Evolutionary conservation across 1,284 basidiomycete genomes (phyloP), one percentile per base, ranked within the genome.

Genomic region (Puccinia polysora): DNA sequence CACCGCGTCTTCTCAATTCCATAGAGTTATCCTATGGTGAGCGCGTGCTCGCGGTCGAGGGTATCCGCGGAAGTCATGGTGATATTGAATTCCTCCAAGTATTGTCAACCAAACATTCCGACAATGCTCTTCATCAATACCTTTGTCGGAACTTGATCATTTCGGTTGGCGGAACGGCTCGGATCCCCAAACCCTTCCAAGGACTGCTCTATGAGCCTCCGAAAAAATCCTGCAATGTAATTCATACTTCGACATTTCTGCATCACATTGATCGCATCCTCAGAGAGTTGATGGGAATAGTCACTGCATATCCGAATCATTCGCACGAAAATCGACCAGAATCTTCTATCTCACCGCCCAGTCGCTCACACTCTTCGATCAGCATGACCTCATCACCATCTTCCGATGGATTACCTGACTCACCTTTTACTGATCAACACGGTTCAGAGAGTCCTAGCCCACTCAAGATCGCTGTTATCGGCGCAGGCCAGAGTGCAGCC

Each of bases 401-500:
- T 15, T 65, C 64, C 7, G 64, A 65, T 25, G 49, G 25, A 12
- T 36, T 50, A 6, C n/a, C 50, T 14, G 20, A 38, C 5, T 23
- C 28, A 32, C 15, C 50, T 7, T 28, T 25, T 20, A 38, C 18
- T 18, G 32, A 36, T 15, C 20, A 18, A 18, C 28, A 49, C 15
- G 28, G 23, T 20, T 7, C 49, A 40, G 64, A 43, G 23, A 1
- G 7, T 12, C 34, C 32, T 4, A 40, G 49, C 28, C 20, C 34
- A 55, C 20, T 65, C 10, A 65, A 40, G 36, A 79, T 86, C 30
- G 85, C 84, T 15, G 82, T 86, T 50, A 78, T 86, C 53, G 85
- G 85, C 10, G 82, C 82, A 15, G 85, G 85, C 2, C 85, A 86
- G 75, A 85, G 84, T 15, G 82, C 83, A 10, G 83, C 84, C 1